phyloP scores from a whole-genome alignment of 208 protist species.

The Acanthamoeba divionensis region DNA sequence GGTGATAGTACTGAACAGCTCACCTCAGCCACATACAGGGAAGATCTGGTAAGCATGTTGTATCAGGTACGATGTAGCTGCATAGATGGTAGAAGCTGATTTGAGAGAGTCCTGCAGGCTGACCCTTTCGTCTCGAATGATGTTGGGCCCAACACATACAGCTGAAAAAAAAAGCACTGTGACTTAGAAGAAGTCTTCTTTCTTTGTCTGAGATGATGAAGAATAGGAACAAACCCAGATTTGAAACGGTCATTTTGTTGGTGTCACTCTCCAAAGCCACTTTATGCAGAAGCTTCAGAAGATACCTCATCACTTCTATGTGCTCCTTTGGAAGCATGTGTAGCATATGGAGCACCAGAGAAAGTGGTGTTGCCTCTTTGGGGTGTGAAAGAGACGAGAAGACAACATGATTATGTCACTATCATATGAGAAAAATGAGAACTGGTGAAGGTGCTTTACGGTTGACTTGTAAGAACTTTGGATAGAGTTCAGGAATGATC shows the following conservation, averaged over 20 bases:
- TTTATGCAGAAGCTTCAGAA: constrained; percentile 35
- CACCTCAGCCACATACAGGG: neutral
- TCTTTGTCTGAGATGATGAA: neutral
- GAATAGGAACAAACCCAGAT: neutral
- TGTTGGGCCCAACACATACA: constrained; percentile 46
- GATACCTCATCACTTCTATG: neutral
- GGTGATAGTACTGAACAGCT: neutral
- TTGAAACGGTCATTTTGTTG: constrained; percentile 7
- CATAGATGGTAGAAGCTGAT: neutral
- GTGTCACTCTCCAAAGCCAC: constrained; percentile 12
- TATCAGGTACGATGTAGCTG: neutral
- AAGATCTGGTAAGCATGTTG: neutral
- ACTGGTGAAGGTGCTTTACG: neutral
- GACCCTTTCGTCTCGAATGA: constrained; percentile 1
- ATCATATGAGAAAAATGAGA: neutral
- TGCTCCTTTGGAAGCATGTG: constrained; percentile 7
- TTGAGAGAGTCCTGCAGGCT: constrained; percentile 35
- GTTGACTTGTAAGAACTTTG: constrained; percentile 12
- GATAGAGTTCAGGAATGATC: constrained; percentile 42
- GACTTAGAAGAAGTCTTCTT: neutral
- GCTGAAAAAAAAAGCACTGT: neutral
- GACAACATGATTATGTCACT: neutral
- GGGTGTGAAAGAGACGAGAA: neutral
- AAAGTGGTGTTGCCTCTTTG: neutral
- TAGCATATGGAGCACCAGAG: neutral